Percentiles rank a stretch among this genome's conserved stretches.
phyloP scores from a whole-genome alignment of 768 basidiomycete genomes.

The Russula ochroleuca region DNA sequence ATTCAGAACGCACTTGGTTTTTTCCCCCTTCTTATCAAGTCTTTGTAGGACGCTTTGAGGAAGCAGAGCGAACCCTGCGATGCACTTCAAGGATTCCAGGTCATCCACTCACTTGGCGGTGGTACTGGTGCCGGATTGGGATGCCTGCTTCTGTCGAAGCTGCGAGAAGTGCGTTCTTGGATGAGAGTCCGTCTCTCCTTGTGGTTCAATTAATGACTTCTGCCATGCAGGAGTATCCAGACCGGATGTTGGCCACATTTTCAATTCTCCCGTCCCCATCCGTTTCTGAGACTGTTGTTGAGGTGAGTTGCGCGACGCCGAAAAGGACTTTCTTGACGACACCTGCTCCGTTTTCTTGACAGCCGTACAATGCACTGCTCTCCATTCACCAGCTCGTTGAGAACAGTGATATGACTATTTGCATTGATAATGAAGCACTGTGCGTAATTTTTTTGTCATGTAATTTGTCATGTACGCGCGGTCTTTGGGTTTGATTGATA shows the following conservation, averaged over 20 bases:
- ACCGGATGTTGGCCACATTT: constrained; percentile 50
- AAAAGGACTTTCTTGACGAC: not conserved
- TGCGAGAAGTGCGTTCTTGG: constrained; percentile 58
- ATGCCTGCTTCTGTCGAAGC: constrained; percentile 71
- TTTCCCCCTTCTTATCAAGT: not conserved
- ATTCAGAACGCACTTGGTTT: constrained; percentile 3
- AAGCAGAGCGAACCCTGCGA: constrained; percentile 80
- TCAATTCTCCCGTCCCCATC: constrained; percentile 52
- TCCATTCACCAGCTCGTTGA: constrained; percentile 89
- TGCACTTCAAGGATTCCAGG: constrained; percentile 85
- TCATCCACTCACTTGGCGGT: constrained; percentile 86
- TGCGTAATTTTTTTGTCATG: constrained; percentile 36
- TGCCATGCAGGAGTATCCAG: constrained; percentile 53
- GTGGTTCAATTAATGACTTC: constrained; percentile 26
- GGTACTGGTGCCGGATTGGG: constrained; percentile 88
- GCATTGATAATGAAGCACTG: constrained; percentile 86
- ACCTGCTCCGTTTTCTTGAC: not conserved
- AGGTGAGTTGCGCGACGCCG: constrained; percentile 37
- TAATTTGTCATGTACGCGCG: not conserved
- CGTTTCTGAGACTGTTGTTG: constrained; percentile 50
- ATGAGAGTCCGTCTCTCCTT: not conserved
- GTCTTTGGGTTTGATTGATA: not conserved
- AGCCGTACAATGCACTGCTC: constrained; percentile 82
- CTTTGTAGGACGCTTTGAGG: constrained; percentile 64
- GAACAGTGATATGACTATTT: constrained; percentile 77